Evolutionary conservation across 352 stramenopile species (phyloP), one percentile per base, ranked within the genome.

Genomic region (Blastocystis sp.): DNA sequence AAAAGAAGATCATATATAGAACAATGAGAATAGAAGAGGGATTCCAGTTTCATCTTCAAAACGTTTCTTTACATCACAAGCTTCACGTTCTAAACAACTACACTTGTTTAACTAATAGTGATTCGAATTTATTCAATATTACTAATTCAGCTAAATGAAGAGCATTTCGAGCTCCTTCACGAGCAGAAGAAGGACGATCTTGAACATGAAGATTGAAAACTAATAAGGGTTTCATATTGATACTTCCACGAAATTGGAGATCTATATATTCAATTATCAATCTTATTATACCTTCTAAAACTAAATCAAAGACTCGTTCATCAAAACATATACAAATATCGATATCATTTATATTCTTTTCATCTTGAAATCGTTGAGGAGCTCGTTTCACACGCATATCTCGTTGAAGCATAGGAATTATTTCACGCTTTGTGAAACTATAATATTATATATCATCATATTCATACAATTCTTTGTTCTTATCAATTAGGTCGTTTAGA

Each of bases 311-410:
- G 9, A 84, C 73, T 27, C 53, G 42, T n/a, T 84, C 73, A 40
- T 84, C 73, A 68, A 84, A 84, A 37, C 73, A 84, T 33, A 84
- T 84, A 44, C 73, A 84, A 40, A 84, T 37, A 84, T 84, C 73
- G 51, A 84, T 84, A 22, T 66, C 27, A 44, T 57, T 84, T 37
- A 84, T 53, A 13, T 84, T 57, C 13, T 24, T 37, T 40, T 66
- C 48, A 40, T 84, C 73, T 44, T 84, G 73, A 42, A 84, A 84
- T 48, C 73, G 73, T 42, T 84, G 73, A 11, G 73, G 73, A 17
- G 73, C 73, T 68, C 68, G 64, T 57, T 84, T 84, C 13, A 84
- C 73, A 30, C 48, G 42, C 24, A 53, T 68, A 60, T 84, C 54
- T 33, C 73, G 19, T 44, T 84, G 73, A 35, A 84, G 57, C 73